These are phyloP conservation scores for Coemansia sp. DNA, from an alignment of 192 early-diverging fungal species.

Conservation along the genomic window DNA sequence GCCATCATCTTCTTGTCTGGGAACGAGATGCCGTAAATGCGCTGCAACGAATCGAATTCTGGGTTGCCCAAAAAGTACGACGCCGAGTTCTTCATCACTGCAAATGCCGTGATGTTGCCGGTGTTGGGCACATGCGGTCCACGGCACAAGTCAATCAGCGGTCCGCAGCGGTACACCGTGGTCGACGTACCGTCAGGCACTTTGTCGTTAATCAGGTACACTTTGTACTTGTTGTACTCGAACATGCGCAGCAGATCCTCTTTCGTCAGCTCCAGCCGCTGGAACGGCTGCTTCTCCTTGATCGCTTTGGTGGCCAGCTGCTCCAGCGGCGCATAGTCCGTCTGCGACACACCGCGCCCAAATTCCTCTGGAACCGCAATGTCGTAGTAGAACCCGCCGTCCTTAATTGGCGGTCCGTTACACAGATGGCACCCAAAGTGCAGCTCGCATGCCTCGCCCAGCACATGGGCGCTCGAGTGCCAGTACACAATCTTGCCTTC, in stretches of 20 bases:
- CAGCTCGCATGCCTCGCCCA: slow-evolving; percentile 96
- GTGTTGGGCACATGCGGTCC: slow-evolving; percentile 97
- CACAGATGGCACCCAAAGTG: slow-evolving; percentile 98
- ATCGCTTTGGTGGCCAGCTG: slow-evolving; percentile 82
- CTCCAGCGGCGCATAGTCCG: slow-evolving; percentile 86
- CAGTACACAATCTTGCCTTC: slow-evolving; percentile 96
- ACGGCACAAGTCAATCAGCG: slow-evolving; percentile 94
- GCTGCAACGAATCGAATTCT: slow-evolving; percentile 97
- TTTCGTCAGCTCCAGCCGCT: slow-evolving; percentile 86
- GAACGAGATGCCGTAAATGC: slow-evolving; percentile 98
- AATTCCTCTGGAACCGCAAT: slow-evolving; percentile 74
- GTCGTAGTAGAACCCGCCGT: slow-evolving; percentile 96
- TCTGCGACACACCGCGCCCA: slow-evolving; percentile 69
- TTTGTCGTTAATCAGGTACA: slow-evolving; percentile 87
- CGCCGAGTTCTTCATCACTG: slow-evolving; percentile 94
- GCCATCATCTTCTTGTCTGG: slow-evolving; percentile 97
- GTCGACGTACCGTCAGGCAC: slow-evolving; percentile 90
- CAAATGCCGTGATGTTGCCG: slow-evolving; percentile 89
- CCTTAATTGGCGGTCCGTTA: slow-evolving; percentile 87
- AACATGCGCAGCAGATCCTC: slow-evolving; percentile 95
- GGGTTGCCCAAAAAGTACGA: slow-evolving; percentile 98
- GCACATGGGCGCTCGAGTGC: slow-evolving; percentile 97
- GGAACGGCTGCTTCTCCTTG: slow-evolving; percentile 95
- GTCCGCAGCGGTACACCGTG: slow-evolving; percentile 98
- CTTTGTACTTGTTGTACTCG: slow-evolving; percentile 97